Conservation (phyloP, 106 monocot species). For the Chionographis japonica region DNA sequence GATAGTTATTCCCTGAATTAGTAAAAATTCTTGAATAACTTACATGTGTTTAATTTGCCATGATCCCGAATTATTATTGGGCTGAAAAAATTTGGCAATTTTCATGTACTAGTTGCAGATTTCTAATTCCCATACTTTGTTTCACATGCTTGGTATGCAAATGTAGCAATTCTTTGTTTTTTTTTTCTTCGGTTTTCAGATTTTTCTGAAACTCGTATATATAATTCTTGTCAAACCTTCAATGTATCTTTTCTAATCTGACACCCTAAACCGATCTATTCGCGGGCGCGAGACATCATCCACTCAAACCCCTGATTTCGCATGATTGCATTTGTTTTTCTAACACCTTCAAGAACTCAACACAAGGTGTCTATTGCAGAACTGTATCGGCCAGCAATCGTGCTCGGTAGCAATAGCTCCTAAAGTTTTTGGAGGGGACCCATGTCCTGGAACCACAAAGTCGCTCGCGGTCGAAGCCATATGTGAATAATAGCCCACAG, state of each 20-base stretch:
- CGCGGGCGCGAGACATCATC: not conserved
- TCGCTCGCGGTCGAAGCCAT: slow-evolving; percentile 46
- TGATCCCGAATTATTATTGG: too few relatives aligned
- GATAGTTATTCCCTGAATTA: not conserved
- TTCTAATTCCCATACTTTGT: too few relatives aligned
- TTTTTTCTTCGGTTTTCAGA: too few relatives aligned
- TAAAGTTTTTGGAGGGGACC: slow-evolving; percentile 61
- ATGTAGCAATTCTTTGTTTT: too few relatives aligned
- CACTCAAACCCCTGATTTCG: not conserved
- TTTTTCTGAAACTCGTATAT: too few relatives aligned
- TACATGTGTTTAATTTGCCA: too few relatives aligned
- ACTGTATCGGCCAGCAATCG: slow-evolving; percentile 44
- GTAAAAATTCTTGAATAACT: not conserved
- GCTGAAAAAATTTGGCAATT: too few relatives aligned
- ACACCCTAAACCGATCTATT: not conserved
- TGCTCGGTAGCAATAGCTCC: slow-evolving; percentile 39
- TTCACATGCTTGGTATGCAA: too few relatives aligned
- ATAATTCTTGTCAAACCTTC: too few relatives aligned
- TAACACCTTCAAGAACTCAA: not conserved
- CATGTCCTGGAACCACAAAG: slow-evolving; percentile 56
- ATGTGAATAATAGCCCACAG: slow-evolving; percentile 23
- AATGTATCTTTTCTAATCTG: too few relatives aligned
- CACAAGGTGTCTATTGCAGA: slow-evolving; percentile 19
- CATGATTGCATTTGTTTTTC: not conserved
- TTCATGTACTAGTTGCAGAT: too few relatives aligned